Evolutionary conservation across 352 stramenopile genomes (phyloP).

Genomic region (Phytopythium kandeliae): DNA sequence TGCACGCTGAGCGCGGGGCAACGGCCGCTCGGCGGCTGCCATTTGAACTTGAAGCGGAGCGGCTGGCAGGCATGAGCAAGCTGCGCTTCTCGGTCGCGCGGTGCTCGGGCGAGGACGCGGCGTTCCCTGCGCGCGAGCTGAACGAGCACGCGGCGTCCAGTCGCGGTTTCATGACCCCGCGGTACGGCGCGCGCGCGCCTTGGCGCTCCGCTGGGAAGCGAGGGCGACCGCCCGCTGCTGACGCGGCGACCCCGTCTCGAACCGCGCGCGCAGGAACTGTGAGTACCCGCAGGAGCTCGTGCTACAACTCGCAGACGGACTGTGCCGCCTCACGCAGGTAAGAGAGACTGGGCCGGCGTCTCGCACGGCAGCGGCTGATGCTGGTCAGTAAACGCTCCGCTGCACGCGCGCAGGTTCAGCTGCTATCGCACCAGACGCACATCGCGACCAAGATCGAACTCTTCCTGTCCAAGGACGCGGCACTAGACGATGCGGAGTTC

Average conservation of each 20-base stretch:
- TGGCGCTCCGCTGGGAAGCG: no score
- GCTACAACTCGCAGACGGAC: constrained; percentile 66
- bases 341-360: no score
- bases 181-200: constrained; percentile 31
- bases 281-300: constrained; percentile 93
- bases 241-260: no score
- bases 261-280: constrained; percentile 58
- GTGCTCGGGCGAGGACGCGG: constrained; percentile 84
- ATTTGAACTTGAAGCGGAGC: background rate
- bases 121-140: constrained; percentile 80
- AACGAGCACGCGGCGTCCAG: constrained; percentile 65
- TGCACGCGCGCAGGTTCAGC: constrained; percentile 40
- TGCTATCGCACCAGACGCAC: constrained; percentile 90
- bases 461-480: constrained; percentile 61
- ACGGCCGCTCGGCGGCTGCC: no score
- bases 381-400: no score
- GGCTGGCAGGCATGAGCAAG: constrained; percentile 56
- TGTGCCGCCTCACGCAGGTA: constrained; percentile 67
- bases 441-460: constrained; percentile 92
- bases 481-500: constrained; percentile 53
- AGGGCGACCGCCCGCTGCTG: no score
- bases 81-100: constrained; percentile 80
- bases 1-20: no score
- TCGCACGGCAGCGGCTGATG: no score
- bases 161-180: constrained; percentile 77